Base-by-base conservation (phyloP, 345 rosid species). In the Cardamine resedifolia region DNA sequence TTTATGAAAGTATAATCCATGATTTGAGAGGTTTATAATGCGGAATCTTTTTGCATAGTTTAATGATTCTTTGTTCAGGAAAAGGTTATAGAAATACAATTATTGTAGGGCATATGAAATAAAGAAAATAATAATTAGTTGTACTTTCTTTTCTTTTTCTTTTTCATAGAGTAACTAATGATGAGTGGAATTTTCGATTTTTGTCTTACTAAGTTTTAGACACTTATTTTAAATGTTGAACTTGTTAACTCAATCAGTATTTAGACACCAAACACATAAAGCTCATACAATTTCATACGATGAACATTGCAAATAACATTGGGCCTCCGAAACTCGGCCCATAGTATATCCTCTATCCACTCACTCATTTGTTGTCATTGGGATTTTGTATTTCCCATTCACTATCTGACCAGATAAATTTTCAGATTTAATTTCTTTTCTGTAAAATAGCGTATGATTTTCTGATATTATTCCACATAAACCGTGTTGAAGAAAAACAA, bases 1-100 rank as follows among this genome's bases (percentile, higher is more conserved):
- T 15, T 16, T 71, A 52, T 50, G 23, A 19, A 47, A 18, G 8
- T 56, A 72, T 58, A 72, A 64, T 72, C 49, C 33, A 33, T 44
- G 55, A 61, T 38, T 19, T 19, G 41, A 60, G 27, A 53, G 41
- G 62, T 26, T 39, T 18, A 67, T 28, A 55, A 28, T 56, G 72
- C 31, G 10, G 64, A 61, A 71, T 71, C 52, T 38, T 71, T 56
- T 71, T 49, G 51, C 14, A 44, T 71, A 19, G 63, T 61, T 14
- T 8, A 38, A 50, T 71, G 43, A 27, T 61, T 63, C 23, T 26
- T 62, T n/a, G 51, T 24, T 39, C 18, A 10, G 52, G 61, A 6
- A 27, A 26, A 26, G 19, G 36, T 43, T 26, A n/a, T 7, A 23
- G 3, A 34, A 11, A n/a, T 38, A 41, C 1, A 7, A 55, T 15